These are phyloP conservation scores for Zea luxurians DNA, from an alignment of 176 grass and related monocot genomes.

Conservation along the genomic window DNA sequence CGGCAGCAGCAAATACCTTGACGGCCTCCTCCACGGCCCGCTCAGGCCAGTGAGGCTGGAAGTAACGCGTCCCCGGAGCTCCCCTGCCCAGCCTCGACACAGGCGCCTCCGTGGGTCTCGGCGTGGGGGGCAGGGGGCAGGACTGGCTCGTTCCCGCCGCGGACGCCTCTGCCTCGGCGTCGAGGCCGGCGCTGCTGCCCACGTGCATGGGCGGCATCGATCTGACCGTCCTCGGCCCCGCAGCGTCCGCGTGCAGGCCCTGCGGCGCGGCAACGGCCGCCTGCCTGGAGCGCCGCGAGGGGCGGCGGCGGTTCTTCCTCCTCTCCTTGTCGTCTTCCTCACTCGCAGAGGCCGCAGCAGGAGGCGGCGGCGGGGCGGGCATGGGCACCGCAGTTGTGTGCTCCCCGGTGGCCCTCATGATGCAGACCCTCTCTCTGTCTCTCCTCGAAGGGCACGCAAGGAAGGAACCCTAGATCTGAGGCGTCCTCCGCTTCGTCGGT, in stretches of 20 bases:
- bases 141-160: constrained; percentile 47
- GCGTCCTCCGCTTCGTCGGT: constrained; percentile 24
- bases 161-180: constrained; percentile 24
- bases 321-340: constrained; percentile 71
- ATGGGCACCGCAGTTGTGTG: constrained; percentile 34
- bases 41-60: constrained; percentile 68
- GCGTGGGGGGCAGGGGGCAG: constrained; percentile 56
- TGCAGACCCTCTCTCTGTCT: neutral
- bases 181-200: neutral
- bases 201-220: constrained; percentile 66
- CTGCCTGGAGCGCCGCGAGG: constrained; percentile 57
- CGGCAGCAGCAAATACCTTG: constrained; percentile 52
- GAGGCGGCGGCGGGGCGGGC: neutral
- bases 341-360: neutral
- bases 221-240: constrained; percentile 53
- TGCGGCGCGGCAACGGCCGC: neutral
- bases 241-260: constrained; percentile 34
- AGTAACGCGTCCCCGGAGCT: constrained; percentile 43
- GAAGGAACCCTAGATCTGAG: constrained; percentile 68
- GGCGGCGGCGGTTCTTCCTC: constrained; percentile 55
- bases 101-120: neutral
- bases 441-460: neutral
- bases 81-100: neutral
- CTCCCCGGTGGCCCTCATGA: constrained; percentile 60
- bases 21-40: constrained; percentile 63